Evolutionary conservation across 768 basidiomycete genomes (phyloP).

Genomic region (Boletus bicolor): DNA sequence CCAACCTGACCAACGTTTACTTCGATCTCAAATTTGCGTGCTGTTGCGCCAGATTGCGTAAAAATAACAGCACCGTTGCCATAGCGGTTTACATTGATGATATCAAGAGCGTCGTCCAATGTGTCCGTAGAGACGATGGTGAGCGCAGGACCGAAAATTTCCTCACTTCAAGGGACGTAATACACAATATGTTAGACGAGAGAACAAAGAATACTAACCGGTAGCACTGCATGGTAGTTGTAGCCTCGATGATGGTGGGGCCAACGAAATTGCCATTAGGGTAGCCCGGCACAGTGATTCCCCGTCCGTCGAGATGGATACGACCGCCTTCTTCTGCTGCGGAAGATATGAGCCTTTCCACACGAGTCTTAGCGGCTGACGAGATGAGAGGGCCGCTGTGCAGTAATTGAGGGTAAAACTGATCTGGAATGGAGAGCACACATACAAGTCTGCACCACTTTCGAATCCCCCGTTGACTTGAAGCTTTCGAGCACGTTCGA

Average conservation of each 20-base stretch:
- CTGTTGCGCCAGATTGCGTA: conserved; percentile 93
- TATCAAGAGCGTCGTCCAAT: conserved; percentile 84
- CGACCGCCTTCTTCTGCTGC: conserved; percentile 78
- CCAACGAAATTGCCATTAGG: conserved; percentile 92
- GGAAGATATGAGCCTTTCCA: conserved; percentile 70
- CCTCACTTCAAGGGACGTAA: conserved; percentile 53
- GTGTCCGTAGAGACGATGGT: conserved; percentile 74
- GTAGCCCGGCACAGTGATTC: conserved; percentile 63
- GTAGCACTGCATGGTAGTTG: conserved; percentile 84
- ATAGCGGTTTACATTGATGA: conserved; percentile 88
- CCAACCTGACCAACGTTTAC: conserved; percentile 93
- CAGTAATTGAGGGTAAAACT: neutral
- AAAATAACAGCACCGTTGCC: conserved; percentile 96
- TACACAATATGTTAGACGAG: neutral
- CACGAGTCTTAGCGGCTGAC: conserved; percentile 74
- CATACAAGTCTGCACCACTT: conserved; percentile 73
- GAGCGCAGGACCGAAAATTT: conserved; percentile 94
- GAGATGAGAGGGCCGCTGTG: conserved; percentile 77
- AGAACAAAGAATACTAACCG: conserved; percentile 47
- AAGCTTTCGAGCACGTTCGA: conserved; percentile 75
- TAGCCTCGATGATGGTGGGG: conserved; percentile 83
- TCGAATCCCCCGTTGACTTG: conserved; percentile 92
- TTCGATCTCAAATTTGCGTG: conserved; percentile 84
- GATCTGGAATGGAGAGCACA: neutral
- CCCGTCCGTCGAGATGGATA: conserved; percentile 84